Evolutionary conservation across 2,329 filamentous ascomycete species (phyloP).

Genomic region (Sphaerulina populicola): DNA sequence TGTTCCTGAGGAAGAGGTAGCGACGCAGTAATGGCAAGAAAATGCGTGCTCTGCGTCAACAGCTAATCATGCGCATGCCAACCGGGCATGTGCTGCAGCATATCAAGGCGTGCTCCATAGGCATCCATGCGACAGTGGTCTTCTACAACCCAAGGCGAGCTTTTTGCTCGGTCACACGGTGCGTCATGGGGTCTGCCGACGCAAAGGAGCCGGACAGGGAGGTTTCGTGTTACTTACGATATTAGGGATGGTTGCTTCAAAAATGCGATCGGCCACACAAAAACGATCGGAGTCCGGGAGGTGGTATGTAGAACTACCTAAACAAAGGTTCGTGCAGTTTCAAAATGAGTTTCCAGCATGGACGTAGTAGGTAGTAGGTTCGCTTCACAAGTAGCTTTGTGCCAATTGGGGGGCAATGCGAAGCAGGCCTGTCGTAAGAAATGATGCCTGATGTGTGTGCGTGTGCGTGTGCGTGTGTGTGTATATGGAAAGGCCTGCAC

Average conservation of each 20-base stretch:
- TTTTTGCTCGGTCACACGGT: conserved; percentile 11
- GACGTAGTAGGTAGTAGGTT: not conserved
- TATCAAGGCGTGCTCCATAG: conserved; percentile 13
- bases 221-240: conserved; percentile 22
- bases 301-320: not conserved
- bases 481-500: conserved; percentile 4
- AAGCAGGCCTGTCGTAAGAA: conserved; percentile 3
- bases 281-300: conserved; percentile 7
- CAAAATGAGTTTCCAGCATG: conserved; percentile 8
- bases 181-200: conserved; percentile 21
- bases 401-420: conserved; percentile 6
- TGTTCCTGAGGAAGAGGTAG: not conserved
- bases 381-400: conserved; percentile 5
- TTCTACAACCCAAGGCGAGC: conserved; percentile 17
- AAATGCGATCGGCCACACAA: conserved; percentile 17
- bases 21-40: conserved; percentile 7
- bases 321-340: conserved; percentile 11
- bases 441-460: conserved; percentile 12
- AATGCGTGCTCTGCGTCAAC: conserved; percentile 4
- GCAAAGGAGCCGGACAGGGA: conserved; percentile 19
- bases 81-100: conserved; percentile 12
- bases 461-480: no score
- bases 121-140: conserved; percentile 17
- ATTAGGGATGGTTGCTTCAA: conserved; percentile 7
- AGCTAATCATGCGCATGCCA: not conserved